phyloP scores from a whole-genome alignment of 2,329 filamentous ascomycete genomes.

The Aureobasidium zeae region DNA sequence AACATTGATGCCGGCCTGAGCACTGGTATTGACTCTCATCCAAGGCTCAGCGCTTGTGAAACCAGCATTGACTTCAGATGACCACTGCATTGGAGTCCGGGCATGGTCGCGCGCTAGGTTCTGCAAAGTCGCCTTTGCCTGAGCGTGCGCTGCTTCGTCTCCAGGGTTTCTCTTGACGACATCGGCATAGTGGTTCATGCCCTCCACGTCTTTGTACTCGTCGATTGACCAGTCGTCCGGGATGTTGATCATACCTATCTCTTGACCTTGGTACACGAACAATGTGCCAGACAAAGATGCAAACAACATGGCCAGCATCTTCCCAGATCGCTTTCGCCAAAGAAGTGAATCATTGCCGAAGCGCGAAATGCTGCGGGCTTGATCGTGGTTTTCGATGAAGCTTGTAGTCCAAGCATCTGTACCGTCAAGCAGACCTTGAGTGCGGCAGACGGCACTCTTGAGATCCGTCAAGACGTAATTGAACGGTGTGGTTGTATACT shows the following conservation, averaged over 20 bases:
- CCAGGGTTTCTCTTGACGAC: slow-evolving; percentile 27
- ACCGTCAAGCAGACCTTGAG: slow-evolving; percentile 42
- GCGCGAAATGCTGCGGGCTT: slow-evolving; percentile 48
- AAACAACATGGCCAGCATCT: slow-evolving; percentile 51
- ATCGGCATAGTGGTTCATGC: slow-evolving; percentile 35
- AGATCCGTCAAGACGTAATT: slow-evolving; percentile 24
- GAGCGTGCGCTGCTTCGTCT: slow-evolving; percentile 31
- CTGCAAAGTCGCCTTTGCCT: slow-evolving; percentile 43
- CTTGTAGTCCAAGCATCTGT: slow-evolving; percentile 56
- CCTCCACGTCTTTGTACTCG: slow-evolving; percentile 60
- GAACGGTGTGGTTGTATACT: slow-evolving; percentile 19
- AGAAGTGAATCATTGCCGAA: slow-evolving; percentile 44
- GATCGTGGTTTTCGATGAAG: slow-evolving; percentile 59
- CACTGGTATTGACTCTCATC: slow-evolving; percentile 57
- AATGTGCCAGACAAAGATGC: slow-evolving; percentile 52
- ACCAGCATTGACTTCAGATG: slow-evolving; percentile 48
- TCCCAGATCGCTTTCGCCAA: slow-evolving; percentile 44
- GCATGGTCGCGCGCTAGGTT: slow-evolving; percentile 59
- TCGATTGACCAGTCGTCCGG: slow-evolving; percentile 52
- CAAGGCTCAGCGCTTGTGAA: slow-evolving; percentile 57
- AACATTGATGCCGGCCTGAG: slow-evolving; percentile 54
- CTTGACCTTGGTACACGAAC: slow-evolving; percentile 62
- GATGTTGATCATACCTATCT: slow-evolving; percentile 58
- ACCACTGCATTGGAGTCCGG: slow-evolving; percentile 65
- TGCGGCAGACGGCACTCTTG: slow-evolving; percentile 24